Evolutionary conservation across 2,329 filamentous ascomycete species (phyloP), one percentile per base, ranked within the genome.

Genomic region (Ampelomyces quisqualis): DNA sequence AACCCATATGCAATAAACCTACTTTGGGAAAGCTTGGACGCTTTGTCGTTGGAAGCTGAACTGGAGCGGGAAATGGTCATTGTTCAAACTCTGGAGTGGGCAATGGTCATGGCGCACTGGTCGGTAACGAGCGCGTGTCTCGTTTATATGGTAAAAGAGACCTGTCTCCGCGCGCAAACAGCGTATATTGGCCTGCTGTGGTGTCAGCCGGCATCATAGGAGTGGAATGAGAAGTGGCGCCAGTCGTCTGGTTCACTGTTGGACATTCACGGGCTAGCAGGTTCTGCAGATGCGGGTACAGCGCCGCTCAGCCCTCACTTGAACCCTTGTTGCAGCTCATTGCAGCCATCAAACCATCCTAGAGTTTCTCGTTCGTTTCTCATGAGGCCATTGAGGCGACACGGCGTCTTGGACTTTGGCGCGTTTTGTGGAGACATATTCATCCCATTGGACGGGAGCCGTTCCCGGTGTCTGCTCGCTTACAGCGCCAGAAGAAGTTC

Each of bases 51-150:
- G 30, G 18, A 33, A 33, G 30, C 14, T 18, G 21, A 18, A 24
- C 21, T 9, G 32, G 11, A 26, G 21, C 7, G 29, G 17, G 17
- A 10, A 31, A 17, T 11, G 15, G 11, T 31, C 10, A 19, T 31
- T 11, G 29, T 8, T n/a, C n/a, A n/a, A n/a, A n/a, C n/a, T n/a
- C n/a, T n/a, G n/a, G n/a, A n/a, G n/a, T n/a, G n/a, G 17, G 17
- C 15, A 26, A 32, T 19, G 14, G 35, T 35, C 23, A 36, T 36
- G 33, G 17, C 24, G 8, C 8, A 11, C 30, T 11, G 9, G 19
- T 30, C 19, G 7, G 24, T 14, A 18, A 11, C 18, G 20, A 34
- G 34, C 29, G 34, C 36, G 29, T 43, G 23, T 38, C 30, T 38
- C 41, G 36, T 35, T 41, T 31, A 19, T 19, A 31, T 31, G 29